Evolutionary conservation across 208 protist species (phyloP), one percentile per base, ranked within the genome.

Genomic region (Crithidia fasciculata): DNA sequence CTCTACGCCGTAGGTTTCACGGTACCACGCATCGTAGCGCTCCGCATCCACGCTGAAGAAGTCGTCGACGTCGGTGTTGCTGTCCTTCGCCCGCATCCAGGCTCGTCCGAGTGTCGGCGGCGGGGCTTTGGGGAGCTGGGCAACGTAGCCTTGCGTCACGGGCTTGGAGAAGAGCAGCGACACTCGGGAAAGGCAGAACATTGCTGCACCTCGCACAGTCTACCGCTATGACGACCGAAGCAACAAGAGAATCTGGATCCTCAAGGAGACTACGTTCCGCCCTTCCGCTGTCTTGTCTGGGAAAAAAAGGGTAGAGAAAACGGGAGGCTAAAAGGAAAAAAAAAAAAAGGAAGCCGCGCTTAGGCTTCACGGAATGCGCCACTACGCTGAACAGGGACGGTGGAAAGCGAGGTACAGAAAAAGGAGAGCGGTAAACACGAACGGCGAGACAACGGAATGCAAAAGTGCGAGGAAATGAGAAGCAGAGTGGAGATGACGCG

Each of bases 11-110:
- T 95, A 93, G 41, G 85, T 93, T 54, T 80, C 79, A 40, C 84
- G 85, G 78, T 93, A 95, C 91, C 91, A 95, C 54, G 78, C 78
- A 55, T 90, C 84, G 72, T 95, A 95, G 10, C 82, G 75, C 69
- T 90, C 88, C 39, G 77, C 80, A 64, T 86, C 76, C 1, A 85
- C 74, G 4, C 73, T 86, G 74, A 87, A 90, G 53, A 83, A 82
- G 44, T 87, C 73, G 41, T 76, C 66, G 13, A 95, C 85, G 55
- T 92, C 91, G 37, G 60, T 69, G 67, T 95, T 92, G 2, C 78
- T 76, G 15, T 85, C 78, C 74, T 86, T 86, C 10, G 87, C 86
- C 16, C 85, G 74, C 69, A 78, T 80, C 87, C 88, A 93, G 10
- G 72, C 63, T 3, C 74, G 82, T 2, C 86, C 80, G 45, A 64